Evolutionary conservation across 2,329 filamentous ascomycete genomes (phyloP).

Genomic region (Boeremia exigua): DNA sequence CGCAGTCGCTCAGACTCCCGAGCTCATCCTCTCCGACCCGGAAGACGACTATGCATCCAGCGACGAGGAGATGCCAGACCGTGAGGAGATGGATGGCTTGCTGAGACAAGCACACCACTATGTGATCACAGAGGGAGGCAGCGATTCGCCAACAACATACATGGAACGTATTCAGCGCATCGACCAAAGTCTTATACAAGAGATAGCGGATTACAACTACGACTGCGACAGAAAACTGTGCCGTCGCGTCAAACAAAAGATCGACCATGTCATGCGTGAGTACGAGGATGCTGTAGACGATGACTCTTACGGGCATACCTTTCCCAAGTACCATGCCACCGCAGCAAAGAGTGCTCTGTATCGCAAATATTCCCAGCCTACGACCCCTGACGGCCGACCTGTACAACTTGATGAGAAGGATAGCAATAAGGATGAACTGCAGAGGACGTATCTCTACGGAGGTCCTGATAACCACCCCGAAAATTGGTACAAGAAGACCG

Average conservation of each 20-base stretch:
- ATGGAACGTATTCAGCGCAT: slow-evolving; percentile 34
- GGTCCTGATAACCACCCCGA: slow-evolving; percentile 31
- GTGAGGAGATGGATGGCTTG: slow-evolving; percentile 27
- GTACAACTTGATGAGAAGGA: background rate
- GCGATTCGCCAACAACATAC: slow-evolving; percentile 26
- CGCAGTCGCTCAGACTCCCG: background rate
- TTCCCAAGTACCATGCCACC: slow-evolving; percentile 11
- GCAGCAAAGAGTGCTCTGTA: background rate
- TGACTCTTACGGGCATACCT: slow-evolving; percentile 6
- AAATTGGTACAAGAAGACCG: slow-evolving; percentile 27
- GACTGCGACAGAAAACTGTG: slow-evolving; percentile 31
- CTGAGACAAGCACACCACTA: slow-evolving; percentile 39
- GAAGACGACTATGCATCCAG: slow-evolving; percentile 11
- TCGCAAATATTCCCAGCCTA: background rate
- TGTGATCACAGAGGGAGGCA: slow-evolving; percentile 28
- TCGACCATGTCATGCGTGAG: slow-evolving; percentile 26
- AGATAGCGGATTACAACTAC: slow-evolving; percentile 20
- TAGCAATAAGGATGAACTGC: background rate
- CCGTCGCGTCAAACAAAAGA: slow-evolving; percentile 25
- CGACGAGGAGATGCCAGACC: slow-evolving; percentile 12
- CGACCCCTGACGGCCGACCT: background rate
- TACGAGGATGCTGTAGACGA: slow-evolving; percentile 18
- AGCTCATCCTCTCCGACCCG: slow-evolving; percentile 11
- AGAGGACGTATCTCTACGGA: slow-evolving; percentile 34
- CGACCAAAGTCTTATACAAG: slow-evolving; percentile 30